Conservation (phyloP, 2,329 filamentous ascomycete genomes). For the Blastomyces percursus region DNA sequence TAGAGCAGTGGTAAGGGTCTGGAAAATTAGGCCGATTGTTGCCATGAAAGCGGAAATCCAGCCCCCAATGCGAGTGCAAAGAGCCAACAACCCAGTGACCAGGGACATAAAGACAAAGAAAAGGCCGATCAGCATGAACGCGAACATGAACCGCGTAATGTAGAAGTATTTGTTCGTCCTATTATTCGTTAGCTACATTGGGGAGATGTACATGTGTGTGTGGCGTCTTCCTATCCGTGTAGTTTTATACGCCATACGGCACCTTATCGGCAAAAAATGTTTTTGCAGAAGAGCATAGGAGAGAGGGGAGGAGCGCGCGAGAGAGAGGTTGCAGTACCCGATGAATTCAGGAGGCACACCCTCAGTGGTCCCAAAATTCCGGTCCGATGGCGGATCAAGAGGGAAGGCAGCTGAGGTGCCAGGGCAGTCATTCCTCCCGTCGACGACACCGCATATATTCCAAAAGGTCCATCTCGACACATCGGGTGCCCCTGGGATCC, state of each 20-base stretch:
- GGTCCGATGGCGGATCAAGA: conserved; percentile 47
- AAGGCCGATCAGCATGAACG: conserved; percentile 74
- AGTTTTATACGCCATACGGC: background rate
- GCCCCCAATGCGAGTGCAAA: conserved; percentile 43
- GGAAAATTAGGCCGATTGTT: conserved; percentile 47
- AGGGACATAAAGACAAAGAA: conserved; percentile 53
- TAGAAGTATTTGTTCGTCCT: conserved; percentile 62
- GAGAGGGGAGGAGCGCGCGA: background rate
- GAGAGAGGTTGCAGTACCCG: conserved; percentile 30
- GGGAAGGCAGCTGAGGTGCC: conserved; percentile 51
- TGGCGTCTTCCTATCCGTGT: background rate
- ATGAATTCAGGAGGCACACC: conserved; percentile 46
- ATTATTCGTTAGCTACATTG: conserved; percentile 4
- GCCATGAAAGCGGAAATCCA: conserved; percentile 43
- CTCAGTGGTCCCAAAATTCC: conserved; percentile 48
- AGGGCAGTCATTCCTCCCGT: conserved; percentile 53
- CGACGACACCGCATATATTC: conserved; percentile 58
- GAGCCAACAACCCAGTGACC: conserved; percentile 36
- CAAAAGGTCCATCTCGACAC: conserved; percentile 84
- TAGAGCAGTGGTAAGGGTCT: conserved; percentile 45
- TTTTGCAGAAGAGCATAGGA: conserved; percentile 8
- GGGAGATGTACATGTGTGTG: too few relatives aligned
- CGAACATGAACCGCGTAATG: conserved; percentile 85
- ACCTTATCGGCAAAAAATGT: background rate
- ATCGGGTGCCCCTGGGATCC: conserved; percentile 56